phyloP scores from a whole-genome alignment of 2,329 filamentous ascomycete genomes.

The Verticillium isaacii region DNA sequence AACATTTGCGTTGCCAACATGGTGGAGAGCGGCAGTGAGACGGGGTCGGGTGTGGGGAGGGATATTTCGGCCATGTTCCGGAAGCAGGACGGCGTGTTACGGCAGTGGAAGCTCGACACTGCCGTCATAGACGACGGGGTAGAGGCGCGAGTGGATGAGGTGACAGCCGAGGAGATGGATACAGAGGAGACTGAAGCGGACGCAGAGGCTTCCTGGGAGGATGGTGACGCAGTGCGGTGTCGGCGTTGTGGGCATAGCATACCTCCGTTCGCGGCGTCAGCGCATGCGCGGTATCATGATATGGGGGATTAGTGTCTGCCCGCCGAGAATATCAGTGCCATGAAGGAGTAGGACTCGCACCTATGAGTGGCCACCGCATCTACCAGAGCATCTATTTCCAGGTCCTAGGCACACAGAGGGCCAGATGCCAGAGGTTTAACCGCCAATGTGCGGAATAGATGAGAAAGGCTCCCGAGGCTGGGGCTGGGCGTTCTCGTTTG shows the following conservation, averaged over 20 bases:
- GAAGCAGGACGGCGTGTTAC: conserved; percentile 64
- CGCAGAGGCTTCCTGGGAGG: conserved; percentile 22
- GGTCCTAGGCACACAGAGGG: no score
- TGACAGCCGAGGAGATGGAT: conserved; percentile 11
- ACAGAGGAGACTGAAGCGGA: conserved; percentile 24
- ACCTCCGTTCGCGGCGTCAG: conserved; percentile 52
- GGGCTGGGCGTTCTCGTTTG: no score
- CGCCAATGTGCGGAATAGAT: no score
- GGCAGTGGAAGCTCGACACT: conserved; percentile 56
- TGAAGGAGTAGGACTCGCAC: no score
- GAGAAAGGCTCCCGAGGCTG: no score
- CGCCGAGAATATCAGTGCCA: neutral
- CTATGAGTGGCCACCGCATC: no score
- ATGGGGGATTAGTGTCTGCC: conserved; percentile 18
- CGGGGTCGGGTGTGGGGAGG: conserved; percentile 53
- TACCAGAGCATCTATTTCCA: no score
- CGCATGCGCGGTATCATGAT: conserved; percentile 50
- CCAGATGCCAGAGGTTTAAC: no score
- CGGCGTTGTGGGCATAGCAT: conserved; percentile 47
- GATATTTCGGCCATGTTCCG: conserved; percentile 83
- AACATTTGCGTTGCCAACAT: conserved; percentile 90
- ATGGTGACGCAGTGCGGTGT: conserved; percentile 26
- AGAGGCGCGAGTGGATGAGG: conserved; percentile 11
- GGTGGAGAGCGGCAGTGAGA: conserved; percentile 49
- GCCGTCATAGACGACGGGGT: conserved; percentile 10